phyloP scores from a whole-genome alignment of 768 basidiomycete genomes.

The Kwoniella sp. region DNA sequence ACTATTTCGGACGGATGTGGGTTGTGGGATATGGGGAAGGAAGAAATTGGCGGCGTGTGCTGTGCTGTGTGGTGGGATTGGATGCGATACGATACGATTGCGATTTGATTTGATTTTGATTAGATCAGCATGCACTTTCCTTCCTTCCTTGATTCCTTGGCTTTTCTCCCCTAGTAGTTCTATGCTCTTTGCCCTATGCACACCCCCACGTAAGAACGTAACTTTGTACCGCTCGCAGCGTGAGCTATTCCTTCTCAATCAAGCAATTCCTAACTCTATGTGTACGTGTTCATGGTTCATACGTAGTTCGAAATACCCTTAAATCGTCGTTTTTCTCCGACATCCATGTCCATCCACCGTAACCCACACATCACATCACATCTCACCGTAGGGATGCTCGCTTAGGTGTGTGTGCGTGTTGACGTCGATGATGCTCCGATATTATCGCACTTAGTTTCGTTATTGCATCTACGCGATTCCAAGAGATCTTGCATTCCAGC shows the following conservation, averaged over 20 bases:
- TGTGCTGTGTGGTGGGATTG: background rate
- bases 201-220: background rate
- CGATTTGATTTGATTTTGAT: conserved; percentile 21
- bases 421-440: conserved; percentile 1
- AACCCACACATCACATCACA: no score
- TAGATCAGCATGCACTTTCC: conserved; percentile 13
- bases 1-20: no score
- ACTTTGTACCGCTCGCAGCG: no score
- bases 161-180: no score
- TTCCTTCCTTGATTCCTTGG: no score
- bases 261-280: background rate
- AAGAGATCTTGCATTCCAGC: no score
- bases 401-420: background rate
- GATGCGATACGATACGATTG: background rate
- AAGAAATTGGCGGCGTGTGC: background rate
- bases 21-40: background rate
- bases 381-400: background rate
- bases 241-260: no score
- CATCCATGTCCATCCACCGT: background rate
- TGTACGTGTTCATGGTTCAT: no score
- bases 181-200: background rate
- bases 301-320: conserved; percentile 1
- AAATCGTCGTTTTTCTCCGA: background rate
- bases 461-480: background rate
- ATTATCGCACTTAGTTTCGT: background rate